Percentiles rank a stretch among this genome's conserved stretches.
Conservation (phyloP, 352 stramenopile species). For the Phytophthora agathidicida region DNA sequence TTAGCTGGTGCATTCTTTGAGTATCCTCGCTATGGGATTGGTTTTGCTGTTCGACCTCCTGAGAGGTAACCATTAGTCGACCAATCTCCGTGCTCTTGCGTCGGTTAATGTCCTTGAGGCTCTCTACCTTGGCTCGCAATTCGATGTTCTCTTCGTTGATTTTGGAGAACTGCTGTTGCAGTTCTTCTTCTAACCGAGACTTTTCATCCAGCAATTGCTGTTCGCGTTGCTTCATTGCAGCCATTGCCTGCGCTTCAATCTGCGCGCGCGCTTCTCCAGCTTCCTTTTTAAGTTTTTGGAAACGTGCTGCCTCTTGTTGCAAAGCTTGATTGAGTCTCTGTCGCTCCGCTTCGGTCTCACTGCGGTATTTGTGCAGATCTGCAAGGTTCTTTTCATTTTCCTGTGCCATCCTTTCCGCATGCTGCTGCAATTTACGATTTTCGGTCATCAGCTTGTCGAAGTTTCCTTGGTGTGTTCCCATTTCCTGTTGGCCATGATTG, state of each 20-base stretch:
- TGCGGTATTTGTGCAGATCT: slow-evolving; percentile 46
- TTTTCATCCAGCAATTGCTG: slow-evolving; percentile 60
- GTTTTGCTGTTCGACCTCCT: slow-evolving; percentile 42
- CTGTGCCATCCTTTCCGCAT: slow-evolving; percentile 42
- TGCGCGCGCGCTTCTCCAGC: slow-evolving; percentile 43
- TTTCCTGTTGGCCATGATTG: slow-evolving; percentile 38
- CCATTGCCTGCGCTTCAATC: slow-evolving; percentile 45
- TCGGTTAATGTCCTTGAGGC: slow-evolving; percentile 50
- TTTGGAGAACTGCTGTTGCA: slow-evolving; percentile 40
- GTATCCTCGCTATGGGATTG: slow-evolving; percentile 28
- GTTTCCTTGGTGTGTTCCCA: slow-evolving; percentile 32
- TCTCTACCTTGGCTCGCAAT: slow-evolving; percentile 50
- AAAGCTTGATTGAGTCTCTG: slow-evolving; percentile 47
- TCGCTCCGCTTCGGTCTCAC: slow-evolving; percentile 45
- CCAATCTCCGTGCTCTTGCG: slow-evolving; percentile 64
- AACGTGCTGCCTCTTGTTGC: slow-evolving; percentile 38
- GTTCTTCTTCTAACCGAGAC: slow-evolving; percentile 40
- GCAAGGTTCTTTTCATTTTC: slow-evolving; percentile 63
- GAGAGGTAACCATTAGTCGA: slow-evolving; percentile 49
- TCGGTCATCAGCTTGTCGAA: slow-evolving; percentile 51
- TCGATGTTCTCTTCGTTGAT: slow-evolving; percentile 51
- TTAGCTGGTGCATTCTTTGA: slow-evolving; percentile 47
- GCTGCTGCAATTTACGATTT: slow-evolving; percentile 48
- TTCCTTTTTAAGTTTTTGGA: slow-evolving; percentile 48
- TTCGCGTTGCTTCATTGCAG: slow-evolving; percentile 56